Evolutionary conservation across 306 rosid genomes (phyloP).

Genomic region (Alnus glutinosa): DNA sequence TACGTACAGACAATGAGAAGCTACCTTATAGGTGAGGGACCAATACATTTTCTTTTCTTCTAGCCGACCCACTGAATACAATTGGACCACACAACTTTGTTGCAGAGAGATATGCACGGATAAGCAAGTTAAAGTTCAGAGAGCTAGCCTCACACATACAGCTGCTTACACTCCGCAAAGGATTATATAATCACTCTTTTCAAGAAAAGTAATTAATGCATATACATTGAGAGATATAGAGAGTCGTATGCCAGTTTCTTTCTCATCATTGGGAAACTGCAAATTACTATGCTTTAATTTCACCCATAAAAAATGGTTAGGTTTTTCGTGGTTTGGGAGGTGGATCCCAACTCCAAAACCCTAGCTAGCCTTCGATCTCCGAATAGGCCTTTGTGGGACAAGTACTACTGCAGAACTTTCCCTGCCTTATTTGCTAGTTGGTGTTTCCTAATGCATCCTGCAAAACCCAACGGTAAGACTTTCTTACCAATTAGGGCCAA

Average conservation of each 20-base stretch:
- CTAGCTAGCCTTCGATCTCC: conserved; percentile 20
- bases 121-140: conserved; percentile 29
- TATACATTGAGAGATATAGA: not conserved
- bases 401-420: conserved; percentile 4
- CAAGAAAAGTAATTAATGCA: conserved; percentile 32
- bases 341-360: conserved; percentile 27
- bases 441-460: not conserved
- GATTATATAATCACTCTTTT: conserved; percentile 33
- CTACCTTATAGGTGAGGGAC: conserved; percentile 60
- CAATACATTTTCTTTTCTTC: conserved; percentile 33
- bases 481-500: not conserved
- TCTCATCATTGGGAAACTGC: conserved; percentile 34
- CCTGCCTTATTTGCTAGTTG: not conserved
- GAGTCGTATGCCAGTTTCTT: conserved; percentile 33
- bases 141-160: not conserved
- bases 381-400: not conserved
- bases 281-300: not conserved
- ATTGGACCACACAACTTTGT: conserved; percentile 76
- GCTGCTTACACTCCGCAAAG: conserved; percentile 28
- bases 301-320: conserved; percentile 4
- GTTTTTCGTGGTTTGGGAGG: not conserved
- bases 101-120: conserved; percentile 76
- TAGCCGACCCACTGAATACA: conserved; percentile 35
- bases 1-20: conserved; percentile 39
- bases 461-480: not conserved